Percentiles rank a stretch among this genome's conserved stretches.
phyloP scores from a whole-genome alignment of 257 asterid species.

The Gentiana macrophylla region DNA sequence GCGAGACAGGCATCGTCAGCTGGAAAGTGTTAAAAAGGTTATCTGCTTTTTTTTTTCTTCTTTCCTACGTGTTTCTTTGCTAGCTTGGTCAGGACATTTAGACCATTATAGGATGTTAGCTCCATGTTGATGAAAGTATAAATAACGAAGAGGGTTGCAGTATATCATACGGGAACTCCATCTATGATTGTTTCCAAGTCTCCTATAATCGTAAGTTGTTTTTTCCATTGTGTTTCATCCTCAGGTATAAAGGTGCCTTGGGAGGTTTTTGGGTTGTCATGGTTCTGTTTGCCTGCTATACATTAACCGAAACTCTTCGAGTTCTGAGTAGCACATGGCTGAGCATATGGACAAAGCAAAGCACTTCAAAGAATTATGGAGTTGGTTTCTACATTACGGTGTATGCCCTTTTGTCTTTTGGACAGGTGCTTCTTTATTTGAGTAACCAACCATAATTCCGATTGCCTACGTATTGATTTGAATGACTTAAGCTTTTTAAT shows the following conservation, averaged over 20 bases:
- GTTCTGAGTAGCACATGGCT: constrained; percentile 89
- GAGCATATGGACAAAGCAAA: constrained; percentile 82
- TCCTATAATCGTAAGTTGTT: constrained; percentile 4
- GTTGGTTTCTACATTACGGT: constrained; percentile 71
- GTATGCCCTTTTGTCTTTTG: constrained; percentile 62
- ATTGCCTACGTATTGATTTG: too few relatives aligned
- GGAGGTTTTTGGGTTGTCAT: constrained; percentile 86
- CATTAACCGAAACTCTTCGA: constrained; percentile 59
- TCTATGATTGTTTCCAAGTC: too few relatives aligned
- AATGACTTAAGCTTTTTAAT: too few relatives aligned
- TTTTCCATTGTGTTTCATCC: constrained; percentile 10
- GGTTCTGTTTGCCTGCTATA: constrained; percentile 53
- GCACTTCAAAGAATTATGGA: constrained; percentile 33
- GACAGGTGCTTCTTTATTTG: constrained; percentile 20
- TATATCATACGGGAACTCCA: too few relatives aligned
- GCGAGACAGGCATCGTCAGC: constrained; percentile 97
- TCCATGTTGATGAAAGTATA: too few relatives aligned
- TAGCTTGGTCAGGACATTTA: too few relatives aligned
- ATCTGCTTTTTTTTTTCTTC: background rate
- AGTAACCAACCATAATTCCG: too few relatives aligned
- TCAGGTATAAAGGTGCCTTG: constrained; percentile 63
- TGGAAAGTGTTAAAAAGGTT: constrained; percentile 67
- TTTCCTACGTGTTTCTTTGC: background rate
- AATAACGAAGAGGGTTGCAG: too few relatives aligned
- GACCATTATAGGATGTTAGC: too few relatives aligned